phyloP scores from a whole-genome alignment of 805 yeast genomes.

The Hanseniaspora nectarophila region DNA sequence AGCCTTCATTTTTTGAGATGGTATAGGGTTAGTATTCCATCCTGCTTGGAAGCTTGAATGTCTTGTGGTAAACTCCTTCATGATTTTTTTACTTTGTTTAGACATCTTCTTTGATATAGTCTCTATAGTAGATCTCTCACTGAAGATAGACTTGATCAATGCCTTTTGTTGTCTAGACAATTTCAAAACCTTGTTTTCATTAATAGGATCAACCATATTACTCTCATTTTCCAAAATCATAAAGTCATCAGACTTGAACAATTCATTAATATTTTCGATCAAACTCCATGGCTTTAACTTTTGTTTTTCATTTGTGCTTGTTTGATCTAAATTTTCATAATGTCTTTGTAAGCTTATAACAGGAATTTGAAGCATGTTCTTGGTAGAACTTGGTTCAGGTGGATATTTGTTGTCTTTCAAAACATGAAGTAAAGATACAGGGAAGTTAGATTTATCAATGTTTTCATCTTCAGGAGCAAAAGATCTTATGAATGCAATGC shows the following conservation, averaged over 20 bases:
- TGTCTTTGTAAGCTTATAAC: slow-evolving; percentile 47
- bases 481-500: slow-evolving; percentile 64
- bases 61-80: slow-evolving; percentile 32
- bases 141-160: slow-evolving; percentile 56
- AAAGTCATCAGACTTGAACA: slow-evolving; percentile 34
- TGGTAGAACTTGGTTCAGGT: slow-evolving; percentile 37
- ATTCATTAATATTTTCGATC: slow-evolving; percentile 43
- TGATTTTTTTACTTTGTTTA: slow-evolving; percentile 54
- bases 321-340: slow-evolving; percentile 30
- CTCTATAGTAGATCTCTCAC: slow-evolving; percentile 35
- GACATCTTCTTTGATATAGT: slow-evolving; percentile 56
- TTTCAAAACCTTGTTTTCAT: neutral
- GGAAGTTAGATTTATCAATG: slow-evolving; percentile 37
- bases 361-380: slow-evolving; percentile 44
- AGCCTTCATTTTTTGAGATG: slow-evolving; percentile 19
- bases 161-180: slow-evolving; percentile 14
- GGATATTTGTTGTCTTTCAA: slow-evolving; percentile 61
- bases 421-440: slow-evolving; percentile 53
- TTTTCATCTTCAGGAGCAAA: slow-evolving; percentile 54
- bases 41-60: slow-evolving; percentile 33
- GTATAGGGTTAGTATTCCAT: slow-evolving; percentile 27
- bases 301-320: slow-evolving; percentile 29
- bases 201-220: slow-evolving; percentile 4
- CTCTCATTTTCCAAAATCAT: slow-evolving; percentile 14
- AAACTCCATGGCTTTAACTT: slow-evolving; percentile 42